Percentiles rank a stretch among this genome's conserved stretches.
Evolutionary conservation across 495 filamentous ascomycete genomes (phyloP).

Genomic region (Neurospora sp.): DNA sequence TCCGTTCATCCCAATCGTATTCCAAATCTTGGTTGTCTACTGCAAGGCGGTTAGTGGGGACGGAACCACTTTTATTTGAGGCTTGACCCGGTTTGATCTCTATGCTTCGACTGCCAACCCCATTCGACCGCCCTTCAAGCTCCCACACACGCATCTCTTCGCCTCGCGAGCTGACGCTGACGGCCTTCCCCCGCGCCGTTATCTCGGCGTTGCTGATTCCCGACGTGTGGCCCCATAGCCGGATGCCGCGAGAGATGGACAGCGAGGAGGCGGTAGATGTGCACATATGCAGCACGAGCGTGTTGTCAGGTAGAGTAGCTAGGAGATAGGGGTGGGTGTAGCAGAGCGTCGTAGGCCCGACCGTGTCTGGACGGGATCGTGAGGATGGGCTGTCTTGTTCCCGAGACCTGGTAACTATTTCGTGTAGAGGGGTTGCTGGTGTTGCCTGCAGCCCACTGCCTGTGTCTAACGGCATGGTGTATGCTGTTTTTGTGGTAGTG

Average conservation of each 20-base stretch:
- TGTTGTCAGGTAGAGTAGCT: slow-evolving; percentile 84
- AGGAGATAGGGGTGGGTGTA: slow-evolving; percentile 91
- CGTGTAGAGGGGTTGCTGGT: slow-evolving; percentile 8
- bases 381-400: neutral
- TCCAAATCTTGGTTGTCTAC: neutral
- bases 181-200: slow-evolving; percentile 76
- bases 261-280: slow-evolving; percentile 59
- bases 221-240: slow-evolving; percentile 91
- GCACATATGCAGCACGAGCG: slow-evolving; percentile 76
- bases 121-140: slow-evolving; percentile 59
- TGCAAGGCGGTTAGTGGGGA: neutral
- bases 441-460: slow-evolving; percentile 13
- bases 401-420: neutral
- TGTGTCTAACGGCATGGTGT: slow-evolving; percentile 24
- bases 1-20: slow-evolving; percentile 20
- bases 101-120: slow-evolving; percentile 24
- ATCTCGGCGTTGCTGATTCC: slow-evolving; percentile 81
- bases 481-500: slow-evolving; percentile 35
- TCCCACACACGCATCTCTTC: slow-evolving; percentile 93
- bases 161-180: slow-evolving; percentile 73
- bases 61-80: slow-evolving; percentile 5
- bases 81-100: slow-evolving; percentile 35
- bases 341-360: slow-evolving; percentile 62
- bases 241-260: slow-evolving; percentile 61
- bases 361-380: neutral